Evolutionary conservation across 1,139 yeast species (phyloP), one percentile per base, ranked within the genome.

Genomic region (Nakaseomyces sp.): DNA sequence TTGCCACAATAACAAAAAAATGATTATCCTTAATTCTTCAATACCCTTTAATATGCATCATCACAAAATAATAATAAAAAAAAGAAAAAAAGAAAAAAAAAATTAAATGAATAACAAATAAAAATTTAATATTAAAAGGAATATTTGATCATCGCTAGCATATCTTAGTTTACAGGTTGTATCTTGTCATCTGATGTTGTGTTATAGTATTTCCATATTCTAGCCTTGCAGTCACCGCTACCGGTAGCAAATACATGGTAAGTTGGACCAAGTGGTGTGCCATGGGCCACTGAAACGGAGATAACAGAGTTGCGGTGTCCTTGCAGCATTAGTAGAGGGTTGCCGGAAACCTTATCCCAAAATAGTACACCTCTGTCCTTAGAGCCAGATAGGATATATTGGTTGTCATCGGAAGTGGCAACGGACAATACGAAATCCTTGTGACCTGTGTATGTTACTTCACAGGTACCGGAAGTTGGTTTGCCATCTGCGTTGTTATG

Each of bases 291-390:
- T 37, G 95, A 91, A 33, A 91, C 97, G 43, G 94, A 81, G 52
- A 91, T 91, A 43, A 91, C 98, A 18, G 95, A 85, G 69, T 91
- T 91, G 64, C 94, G 81, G 66, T 91, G 98, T 26, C 98, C 97
- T 68, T 89, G 97, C 55, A 91, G 74, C 95, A 89, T 87, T 61
- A 91, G 74, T 65, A 88, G 79, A 48, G 96, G 95, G 66, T 87
- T 91, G 52, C 96, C 96, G 13, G 91, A 78, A 43, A 73, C 72
- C 57, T 93, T 93, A 62, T 91, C 96, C 98, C 98, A 91, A 71
- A 91, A 85, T 51, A 89, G 84, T 43, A 91, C 96, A 43, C 96
- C 96, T 60, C 97, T 81, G 68, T 91, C 98, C 67, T 91, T 91
- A 20, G 96, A 87, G 45, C 97, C 98, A 1, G 96, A 85, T 49